phyloP scores from a whole-genome alignment of 495 filamentous ascomycete genomes.

The Penicillium taxi region DNA sequence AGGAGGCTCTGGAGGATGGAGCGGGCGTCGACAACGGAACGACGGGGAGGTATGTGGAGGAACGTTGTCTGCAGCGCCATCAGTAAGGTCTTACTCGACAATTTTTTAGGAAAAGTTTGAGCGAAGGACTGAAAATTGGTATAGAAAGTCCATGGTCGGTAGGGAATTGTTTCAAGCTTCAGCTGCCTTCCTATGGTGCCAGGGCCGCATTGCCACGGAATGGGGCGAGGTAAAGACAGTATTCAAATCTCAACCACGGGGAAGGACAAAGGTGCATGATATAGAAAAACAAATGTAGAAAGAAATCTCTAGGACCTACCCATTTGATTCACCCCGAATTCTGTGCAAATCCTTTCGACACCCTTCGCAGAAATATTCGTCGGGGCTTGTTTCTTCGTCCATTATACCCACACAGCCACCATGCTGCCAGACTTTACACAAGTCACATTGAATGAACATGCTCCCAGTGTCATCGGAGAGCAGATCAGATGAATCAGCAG shows the following conservation, averaged over 20 bases:
- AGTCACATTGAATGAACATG: constrained; percentile 96
- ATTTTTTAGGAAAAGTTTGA: neutral
- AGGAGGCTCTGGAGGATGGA: constrained; percentile 38
- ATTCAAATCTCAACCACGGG: constrained; percentile 3
- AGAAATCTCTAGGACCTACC: constrained; percentile 53
- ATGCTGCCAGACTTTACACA: constrained; percentile 98
- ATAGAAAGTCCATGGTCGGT: too few species aligned
- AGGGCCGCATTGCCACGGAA: neutral
- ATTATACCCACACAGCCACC: constrained; percentile 97
- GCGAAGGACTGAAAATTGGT: neutral
- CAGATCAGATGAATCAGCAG: constrained; percentile 32
- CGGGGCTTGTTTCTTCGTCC: constrained; percentile 82
- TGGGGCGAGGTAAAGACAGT: constrained; percentile 1
- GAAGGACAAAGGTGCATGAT: constrained; percentile 14
- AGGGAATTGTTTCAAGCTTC: too few species aligned
- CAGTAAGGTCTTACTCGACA: constrained; percentile 13
- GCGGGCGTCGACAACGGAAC: constrained; percentile 38
- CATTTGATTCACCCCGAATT: constrained; percentile 68
- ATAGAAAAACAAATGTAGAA: constrained; percentile 3
- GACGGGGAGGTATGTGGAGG: constrained; percentile 63
- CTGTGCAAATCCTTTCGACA: constrained; percentile 88
- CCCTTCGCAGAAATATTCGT: constrained; percentile 96
- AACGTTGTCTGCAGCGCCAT: constrained; percentile 47
- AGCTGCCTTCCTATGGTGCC: constrained; percentile 3
- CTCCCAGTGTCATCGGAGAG: constrained; percentile 81